Evolutionary conservation across 768 basidiomycete genomes (phyloP), one percentile per base, ranked within the genome.

Genomic region (Leccinum olivaceopallidum): DNA sequence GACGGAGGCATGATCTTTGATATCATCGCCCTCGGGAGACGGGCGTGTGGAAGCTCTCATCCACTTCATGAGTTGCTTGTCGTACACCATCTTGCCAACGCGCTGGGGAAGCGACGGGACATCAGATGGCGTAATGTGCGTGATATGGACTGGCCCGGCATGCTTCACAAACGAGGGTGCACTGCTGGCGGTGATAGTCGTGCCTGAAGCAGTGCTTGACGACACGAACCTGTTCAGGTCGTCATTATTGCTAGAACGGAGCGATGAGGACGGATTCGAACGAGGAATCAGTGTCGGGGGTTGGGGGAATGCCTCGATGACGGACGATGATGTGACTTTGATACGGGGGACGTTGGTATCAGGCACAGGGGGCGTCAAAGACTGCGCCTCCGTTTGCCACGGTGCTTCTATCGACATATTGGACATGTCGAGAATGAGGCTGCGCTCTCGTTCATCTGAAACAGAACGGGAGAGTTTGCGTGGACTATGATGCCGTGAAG

Each of bases 221-320:
- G 94, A 95, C 9, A 95, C 92, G 68, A 92, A 93, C 26, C 95
- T 89, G 68, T 90, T 92, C 50, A 95, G 79, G 70, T 95, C 94
- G 18, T 87, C 87, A 63, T 83, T 84, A 16, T 81, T 76, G 3
- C 80, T 77, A 34, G 79, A 71, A 28, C 81, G 85, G 26, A 85
- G 62, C 36, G 85, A 83, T 20, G 79, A 79, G 8, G 84, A 75
- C 28, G 85, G 82, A 69, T 84, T 80, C 12, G 81, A 69, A 20
- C 65, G 72, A 6, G 68, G 60, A 13, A 64, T 63, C 57, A 59
- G 69, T 6, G 53, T 72, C n/a, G 78, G 76, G 22, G 77, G 76
- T 34, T 74, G 73, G 6, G 66, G 66, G 37, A 71, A 64, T 7
- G 65, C 55, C 18, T 76, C 69, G 14, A 70, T 67, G 20, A 68